Conservation (phyloP, 1,284 basidiomycete species). For the Anthracocystis walkeri region DNA sequence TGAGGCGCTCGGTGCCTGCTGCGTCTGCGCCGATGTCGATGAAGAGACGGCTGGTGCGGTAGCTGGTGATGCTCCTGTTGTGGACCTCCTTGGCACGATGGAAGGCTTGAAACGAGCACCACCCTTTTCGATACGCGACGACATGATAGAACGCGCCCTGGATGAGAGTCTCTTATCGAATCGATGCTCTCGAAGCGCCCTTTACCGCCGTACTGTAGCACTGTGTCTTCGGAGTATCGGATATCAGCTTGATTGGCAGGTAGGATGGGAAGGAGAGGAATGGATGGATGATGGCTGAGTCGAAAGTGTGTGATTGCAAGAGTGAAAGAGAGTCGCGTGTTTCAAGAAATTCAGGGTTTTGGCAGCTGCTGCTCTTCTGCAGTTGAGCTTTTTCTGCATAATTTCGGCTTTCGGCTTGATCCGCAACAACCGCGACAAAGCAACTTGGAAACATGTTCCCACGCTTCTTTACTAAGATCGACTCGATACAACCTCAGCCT, state of each 20-base stretch:
- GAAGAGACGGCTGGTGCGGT: conserved; percentile 5
- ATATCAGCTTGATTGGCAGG: not conserved
- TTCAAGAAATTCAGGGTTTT: conserved; percentile 20
- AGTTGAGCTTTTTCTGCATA: conserved; percentile 26
- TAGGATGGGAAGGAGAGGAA: not conserved
- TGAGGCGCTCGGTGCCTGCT: conserved; percentile 5
- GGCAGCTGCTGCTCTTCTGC: conserved; percentile 1
- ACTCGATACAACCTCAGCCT: not conserved
- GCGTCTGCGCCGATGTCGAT: conserved; percentile 5
- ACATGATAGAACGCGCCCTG: conserved; percentile 22
- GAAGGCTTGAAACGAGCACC: conserved; percentile 53
- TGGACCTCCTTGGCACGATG: conserved; percentile 42
- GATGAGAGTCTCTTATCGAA: not conserved
- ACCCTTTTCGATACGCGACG: conserved; percentile 56
- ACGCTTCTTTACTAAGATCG: not conserved
- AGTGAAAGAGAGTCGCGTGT: not conserved
- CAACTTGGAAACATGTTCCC: not conserved
- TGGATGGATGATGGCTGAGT: conserved; percentile 23
- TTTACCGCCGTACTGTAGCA: not conserved
- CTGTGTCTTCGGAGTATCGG: not conserved
- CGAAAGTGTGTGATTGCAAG: conserved; percentile 10
- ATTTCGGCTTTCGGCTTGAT: conserved; percentile 17
- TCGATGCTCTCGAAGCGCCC: not conserved
- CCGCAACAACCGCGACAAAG: not conserved
- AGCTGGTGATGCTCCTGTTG: conserved; percentile 12